Base-by-base conservation (phyloP, 768 basidiomycete genomes). In the Psilocybe tampanensis region DNA sequence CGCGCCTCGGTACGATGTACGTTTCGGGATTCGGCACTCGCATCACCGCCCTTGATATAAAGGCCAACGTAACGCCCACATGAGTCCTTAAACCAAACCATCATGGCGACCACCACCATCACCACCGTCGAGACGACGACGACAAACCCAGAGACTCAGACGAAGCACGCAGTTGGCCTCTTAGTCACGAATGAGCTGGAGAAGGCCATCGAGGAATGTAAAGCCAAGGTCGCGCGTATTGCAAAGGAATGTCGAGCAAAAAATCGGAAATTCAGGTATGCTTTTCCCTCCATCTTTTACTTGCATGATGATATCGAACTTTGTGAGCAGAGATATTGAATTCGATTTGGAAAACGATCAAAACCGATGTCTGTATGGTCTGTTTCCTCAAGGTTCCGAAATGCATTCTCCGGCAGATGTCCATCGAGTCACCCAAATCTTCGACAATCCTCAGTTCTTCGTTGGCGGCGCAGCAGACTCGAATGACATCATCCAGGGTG, bases 321-420 rank as follows among this genome's bases (percentile, higher is more conserved):
- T 18, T 41, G n/a, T n/a, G n/a, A 45, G 13, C 57, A 85, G 83
- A 52, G 84, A 85, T 61, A 70, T 80, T 45, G 83, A 83, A 58
- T 85, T 84, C 58, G 83, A 86, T 59, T 68, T 86, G 12, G 81
- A 83, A 66, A 80, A 80, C 33, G 82, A 85, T 65, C 67, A 68
- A 49, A 70, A 78, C 3, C 68, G 75, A 8, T 85, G 83, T 64
- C 71, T 64, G 11, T 62, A 61, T 15, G 57, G 62, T 5, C 56
- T 64, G 1, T 60, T 61, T 58, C 8, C 44, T 63, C n/a, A 42
- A 49, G 17, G 66, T 66, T 36, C 53, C 23, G n/a, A 33, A 29
- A 3, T 29, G 8, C 17, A 63, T 64, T 47, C 18, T 1, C 71
- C 73, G 8, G 67, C 70, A 5, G 71, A 72, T 26, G 68, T 74